Percentiles rank a stretch among this genome's conserved stretches.
These are phyloP conservation scores for Neurospora sp. DNA, from an alignment of 495 filamentous ascomycete species.

Conservation along the genomic window DNA sequence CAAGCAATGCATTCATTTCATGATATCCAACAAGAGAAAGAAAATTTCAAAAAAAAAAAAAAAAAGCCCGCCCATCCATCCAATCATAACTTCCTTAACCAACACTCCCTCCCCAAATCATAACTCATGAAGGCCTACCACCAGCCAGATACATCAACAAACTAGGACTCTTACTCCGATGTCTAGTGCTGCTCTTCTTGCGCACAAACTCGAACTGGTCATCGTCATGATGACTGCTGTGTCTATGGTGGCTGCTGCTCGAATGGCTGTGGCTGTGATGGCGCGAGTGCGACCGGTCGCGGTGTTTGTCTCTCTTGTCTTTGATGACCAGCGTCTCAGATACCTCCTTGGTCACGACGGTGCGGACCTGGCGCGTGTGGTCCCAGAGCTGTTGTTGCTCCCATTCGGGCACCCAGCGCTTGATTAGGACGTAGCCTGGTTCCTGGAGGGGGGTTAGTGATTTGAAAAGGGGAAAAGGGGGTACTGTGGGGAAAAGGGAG, in stretches of 20 bases:
- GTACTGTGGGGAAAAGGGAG: too few species aligned
- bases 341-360: constrained; percentile 24
- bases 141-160: constrained; percentile 40
- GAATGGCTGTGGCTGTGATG: constrained; percentile 39
- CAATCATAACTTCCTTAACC: neutral
- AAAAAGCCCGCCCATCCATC: neutral
- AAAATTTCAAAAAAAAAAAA: too few species aligned
- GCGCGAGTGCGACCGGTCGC: constrained; percentile 22
- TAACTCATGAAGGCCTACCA: constrained; percentile 23
- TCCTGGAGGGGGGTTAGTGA: constrained; percentile 36
- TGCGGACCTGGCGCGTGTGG: constrained; percentile 56
- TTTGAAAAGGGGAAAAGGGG: neutral
- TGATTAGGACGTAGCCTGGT: constrained; percentile 64
- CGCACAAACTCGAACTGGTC: constrained; percentile 48
- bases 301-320: constrained; percentile 26
- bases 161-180: constrained; percentile 36
- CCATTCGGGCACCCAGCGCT: constrained; percentile 61
- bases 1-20: neutral
- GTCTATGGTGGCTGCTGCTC: constrained; percentile 31
- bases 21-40: neutral
- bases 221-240: constrained; percentile 43
- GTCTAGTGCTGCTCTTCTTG: constrained; percentile 42
- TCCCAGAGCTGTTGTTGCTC: constrained; percentile 64
- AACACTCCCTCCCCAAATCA: neutral
- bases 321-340: constrained; percentile 29